Evolutionary conservation across 148 eudicot genomes (phyloP).

Genomic region (Rhododendron ferrugineum): DNA sequence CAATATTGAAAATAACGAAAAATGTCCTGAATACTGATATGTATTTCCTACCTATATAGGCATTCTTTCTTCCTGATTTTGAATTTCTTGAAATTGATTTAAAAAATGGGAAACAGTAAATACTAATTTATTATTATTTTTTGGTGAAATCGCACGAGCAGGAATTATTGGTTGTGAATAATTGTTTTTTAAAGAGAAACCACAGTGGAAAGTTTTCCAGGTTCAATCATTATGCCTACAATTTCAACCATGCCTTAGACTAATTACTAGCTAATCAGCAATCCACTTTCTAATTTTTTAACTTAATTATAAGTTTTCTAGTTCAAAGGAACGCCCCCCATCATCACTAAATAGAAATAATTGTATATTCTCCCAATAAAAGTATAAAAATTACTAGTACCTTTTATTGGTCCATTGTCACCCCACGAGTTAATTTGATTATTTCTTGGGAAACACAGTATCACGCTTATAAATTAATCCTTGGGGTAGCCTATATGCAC

Average conservation of each 20-base stretch:
- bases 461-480: neutral
- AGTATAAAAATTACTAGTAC: neutral
- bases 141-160: neutral
- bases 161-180: neutral
- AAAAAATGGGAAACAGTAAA: neutral
- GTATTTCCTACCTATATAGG: neutral
- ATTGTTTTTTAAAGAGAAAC: neutral
- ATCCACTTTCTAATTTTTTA: neutral
- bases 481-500: neutral
- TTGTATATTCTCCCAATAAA: neutral
- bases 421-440: neutral
- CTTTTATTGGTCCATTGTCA: neutral
- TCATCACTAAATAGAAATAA: neutral
- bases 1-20: neutral
- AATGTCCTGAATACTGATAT: neutral
- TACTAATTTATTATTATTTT: neutral
- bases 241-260: conserved; percentile 8
- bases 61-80: neutral
- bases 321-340: neutral
- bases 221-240: neutral
- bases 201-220: neutral
- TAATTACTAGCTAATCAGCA: conserved; percentile 5
- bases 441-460: neutral
- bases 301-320: neutral
- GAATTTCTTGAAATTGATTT: neutral